Percentiles rank a stretch among this genome's conserved stretches.
Conservation (phyloP, 495 filamentous ascomycete species). For the Trichoderma gamsii region DNA sequence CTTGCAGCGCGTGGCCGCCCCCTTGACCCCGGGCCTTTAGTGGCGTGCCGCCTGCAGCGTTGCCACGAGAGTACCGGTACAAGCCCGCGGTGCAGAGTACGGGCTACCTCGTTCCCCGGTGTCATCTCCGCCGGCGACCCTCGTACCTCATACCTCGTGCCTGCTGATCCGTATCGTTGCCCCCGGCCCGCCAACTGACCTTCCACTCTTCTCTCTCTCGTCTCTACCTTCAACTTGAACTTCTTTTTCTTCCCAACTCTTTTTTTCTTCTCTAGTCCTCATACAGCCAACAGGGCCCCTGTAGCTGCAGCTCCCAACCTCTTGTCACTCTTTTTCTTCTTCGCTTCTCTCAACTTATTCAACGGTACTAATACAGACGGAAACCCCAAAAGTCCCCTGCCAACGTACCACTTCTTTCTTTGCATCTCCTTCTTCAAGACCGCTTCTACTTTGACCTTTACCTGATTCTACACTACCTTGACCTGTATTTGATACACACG, state of each 20-base stretch:
- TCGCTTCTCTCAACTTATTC: background rate
- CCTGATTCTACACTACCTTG: background rate
- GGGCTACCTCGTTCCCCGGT: background rate
- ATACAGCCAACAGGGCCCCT: background rate
- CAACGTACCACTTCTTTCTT: constrained; percentile 3
- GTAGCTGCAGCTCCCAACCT: constrained; percentile 12
- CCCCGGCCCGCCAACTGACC: constrained; percentile 2
- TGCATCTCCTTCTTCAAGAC: background rate
- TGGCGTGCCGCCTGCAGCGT: constrained; percentile 6
- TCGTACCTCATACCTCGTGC: constrained; percentile 13
- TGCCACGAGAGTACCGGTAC: constrained; percentile 7
- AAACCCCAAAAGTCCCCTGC: background rate
- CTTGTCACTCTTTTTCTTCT: constrained; percentile 8
- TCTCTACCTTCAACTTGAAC: background rate
- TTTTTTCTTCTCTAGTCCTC: constrained; percentile 5
- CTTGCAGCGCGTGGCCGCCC: background rate
- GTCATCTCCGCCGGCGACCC: background rate
- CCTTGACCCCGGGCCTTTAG: background rate
- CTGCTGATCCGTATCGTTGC: constrained; percentile 1
- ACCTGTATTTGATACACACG: background rate
- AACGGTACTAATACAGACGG: constrained; percentile 4
- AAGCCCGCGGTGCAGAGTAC: background rate
- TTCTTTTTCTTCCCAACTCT: constrained; percentile 3
- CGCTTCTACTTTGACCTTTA: background rate
- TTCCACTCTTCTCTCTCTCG: background rate